Base-by-base conservation (phyloP, 2,329 filamentous ascomycete genomes). In the Talaromyces islandicus region DNA sequence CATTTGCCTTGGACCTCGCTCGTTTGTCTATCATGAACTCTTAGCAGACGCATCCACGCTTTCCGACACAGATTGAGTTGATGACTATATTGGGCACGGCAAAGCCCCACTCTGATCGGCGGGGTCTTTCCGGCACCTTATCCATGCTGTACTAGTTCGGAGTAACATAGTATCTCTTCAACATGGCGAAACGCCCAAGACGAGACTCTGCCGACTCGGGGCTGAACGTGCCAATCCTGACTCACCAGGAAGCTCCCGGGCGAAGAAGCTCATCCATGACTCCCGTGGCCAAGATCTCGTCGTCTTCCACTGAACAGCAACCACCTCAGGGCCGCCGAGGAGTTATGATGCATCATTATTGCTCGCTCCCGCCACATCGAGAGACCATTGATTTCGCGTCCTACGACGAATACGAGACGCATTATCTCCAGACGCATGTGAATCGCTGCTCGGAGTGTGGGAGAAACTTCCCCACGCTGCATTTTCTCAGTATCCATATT, bases 361-460 rank as follows among this genome's bases (percentile, higher is more conserved):
- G 93, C 78, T 85, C 84, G 21, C 80, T 97, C 24, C 91, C 92
- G 57, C 90, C 91, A 53, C 92, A 97, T 75, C 82, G 79, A 65
- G 83, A 88, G 62, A 80, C 85, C 1, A 70, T 94, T 58, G 79
- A 81, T 4, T 97, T 99, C 74, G 71, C 78, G 25, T 86, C 87
- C 0, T 92, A 91, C 70, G 83, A 86, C 61, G 90, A 92, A 17
- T 97, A 95, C 75, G 92, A 97, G 71, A 77, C 88, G 9, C 94
- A 99, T 73, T 97, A 97, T 77, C 82, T 80, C 65, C 87, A 90
- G 70, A 80, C 83, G 24, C 94, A 97, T 73, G 84, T 86, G 62
- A 92, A 97, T 73, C 85, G 93, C 50, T 99, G 94, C 71, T 79
- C 87, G 10, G 88, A 92, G 69, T 99, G 94, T 73, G 81, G 83